Evolutionary conservation across 2,329 filamentous ascomycete genomes (phyloP), one percentile per base, ranked within the genome.

Genomic region (Metarhizium sp.): DNA sequence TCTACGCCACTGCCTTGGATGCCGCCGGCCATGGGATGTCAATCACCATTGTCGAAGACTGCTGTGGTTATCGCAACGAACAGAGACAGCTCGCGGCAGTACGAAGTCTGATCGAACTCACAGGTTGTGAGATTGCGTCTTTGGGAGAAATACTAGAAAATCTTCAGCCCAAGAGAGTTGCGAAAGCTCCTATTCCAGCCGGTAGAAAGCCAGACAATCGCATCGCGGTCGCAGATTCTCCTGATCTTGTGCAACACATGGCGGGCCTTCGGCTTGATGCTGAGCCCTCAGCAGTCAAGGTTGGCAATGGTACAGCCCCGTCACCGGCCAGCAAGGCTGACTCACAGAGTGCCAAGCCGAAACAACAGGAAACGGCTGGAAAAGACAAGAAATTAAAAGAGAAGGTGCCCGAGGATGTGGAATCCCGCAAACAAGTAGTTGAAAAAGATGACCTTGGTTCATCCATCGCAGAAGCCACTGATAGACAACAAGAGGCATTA

Each of bases 1-100:
- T 97, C 50, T 91, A 94, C 66, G 92, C 94, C 7, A 96, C 92
- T 1, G 91, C 91, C 3, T 78, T 95, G 59, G 94, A 96, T 66
- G 94, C 92, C 11, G 92, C 90, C 2, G 82, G 87, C 20, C 88
- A 96, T 69, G 94, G 92, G 4, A 85, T 95, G 64, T 78, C 83
- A n/a, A 90, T 96, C 64, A 94, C 88, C 5, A 75, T 97, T 13
- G 75, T 97, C 43, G 86, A 94, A 53, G 91, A 97, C 67, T 96
- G 92, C 68, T 83, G 95, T 55, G 92, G 91, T 11, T 96, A 86
- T 65, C 83, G 89, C 50, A 84, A 77, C 62, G 81, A 84, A 56
- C 70, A 75, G 18, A 82, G 90, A 47, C 90, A 95, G 62, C 75
- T 81, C 48, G 77, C 82, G 59, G 87, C 92, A 0, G 75, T 95